A percentile compares a stretch with the other conserved stretches of the same genome.
Conservation (phyloP, 164 flowering plant species). For the Cinnamomum micranthum region DNA sequence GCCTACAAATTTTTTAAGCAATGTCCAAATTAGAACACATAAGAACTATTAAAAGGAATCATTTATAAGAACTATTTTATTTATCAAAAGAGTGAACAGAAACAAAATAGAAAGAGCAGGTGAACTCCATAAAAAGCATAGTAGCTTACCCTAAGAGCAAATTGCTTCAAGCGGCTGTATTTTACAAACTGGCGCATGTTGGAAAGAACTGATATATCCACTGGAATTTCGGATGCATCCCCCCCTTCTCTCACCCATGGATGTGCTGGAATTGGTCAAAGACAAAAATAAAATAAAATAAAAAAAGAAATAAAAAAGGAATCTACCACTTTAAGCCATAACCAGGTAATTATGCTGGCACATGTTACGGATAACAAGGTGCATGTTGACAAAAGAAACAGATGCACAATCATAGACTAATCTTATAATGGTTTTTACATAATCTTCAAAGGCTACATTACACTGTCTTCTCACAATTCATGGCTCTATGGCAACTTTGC, state of each 20-base stretch:
- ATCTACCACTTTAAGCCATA: not conserved
- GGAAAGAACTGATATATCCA: conserved; percentile 85
- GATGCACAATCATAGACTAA: not conserved
- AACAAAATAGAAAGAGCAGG: not conserved
- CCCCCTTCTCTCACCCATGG: conserved; percentile 99
- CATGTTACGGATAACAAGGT: not conserved
- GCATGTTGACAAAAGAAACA: not conserved
- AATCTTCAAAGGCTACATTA: not conserved
- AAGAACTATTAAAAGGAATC: not conserved
- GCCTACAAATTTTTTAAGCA: conserved; percentile 45
- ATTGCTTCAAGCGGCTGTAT: conserved; percentile 90
- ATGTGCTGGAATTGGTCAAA: conserved; percentile 58
- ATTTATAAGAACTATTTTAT: not conserved
- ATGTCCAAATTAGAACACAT: not conserved
- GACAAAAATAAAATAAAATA: not conserved
- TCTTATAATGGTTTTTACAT: not conserved
- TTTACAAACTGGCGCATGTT: conserved; percentile 95
- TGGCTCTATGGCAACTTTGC: not conserved
- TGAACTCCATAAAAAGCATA: not conserved
- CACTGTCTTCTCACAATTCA: not conserved
- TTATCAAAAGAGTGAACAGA: not conserved
- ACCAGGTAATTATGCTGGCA: not conserved
- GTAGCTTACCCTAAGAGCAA: conserved; percentile 79
- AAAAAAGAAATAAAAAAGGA: not conserved
- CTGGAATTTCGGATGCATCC: conserved; percentile 88